phyloP scores from a whole-genome alignment of 345 rosid genomes.

The Hevea brasiliensis region DNA sequence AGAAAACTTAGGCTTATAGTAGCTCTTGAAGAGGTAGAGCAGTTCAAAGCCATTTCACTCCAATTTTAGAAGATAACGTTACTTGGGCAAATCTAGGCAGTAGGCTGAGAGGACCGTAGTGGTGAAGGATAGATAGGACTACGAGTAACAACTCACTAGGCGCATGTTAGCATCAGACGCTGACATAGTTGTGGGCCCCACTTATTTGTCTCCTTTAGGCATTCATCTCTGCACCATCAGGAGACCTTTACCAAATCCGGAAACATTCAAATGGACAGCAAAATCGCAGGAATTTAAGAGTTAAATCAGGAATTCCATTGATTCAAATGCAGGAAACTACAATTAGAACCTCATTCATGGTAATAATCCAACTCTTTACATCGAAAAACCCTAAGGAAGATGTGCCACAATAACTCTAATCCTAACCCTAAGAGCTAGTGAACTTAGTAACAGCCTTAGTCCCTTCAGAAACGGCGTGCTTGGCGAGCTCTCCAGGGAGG shows the following conservation, averaged over 20 bases:
- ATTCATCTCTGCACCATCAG: background rate
- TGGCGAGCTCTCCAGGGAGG: conserved; percentile 30
- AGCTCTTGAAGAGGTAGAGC: conserved; percentile 16
- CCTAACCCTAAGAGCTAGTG: conserved; percentile 26
- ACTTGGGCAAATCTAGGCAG: too few species aligned
- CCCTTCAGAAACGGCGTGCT: conserved; percentile 34
- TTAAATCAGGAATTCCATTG: background rate
- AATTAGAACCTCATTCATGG: background rate
- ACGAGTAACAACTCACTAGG: background rate
- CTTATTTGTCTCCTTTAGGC: background rate
- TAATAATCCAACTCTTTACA: background rate
- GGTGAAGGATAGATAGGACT: conserved; percentile 12
- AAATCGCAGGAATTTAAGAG: background rate
- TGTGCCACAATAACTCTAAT: background rate
- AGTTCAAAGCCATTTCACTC: conserved; percentile 30
- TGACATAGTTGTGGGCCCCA: background rate
- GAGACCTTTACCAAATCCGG: background rate
- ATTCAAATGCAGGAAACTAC: background rate
- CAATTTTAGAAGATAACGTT: too few species aligned
- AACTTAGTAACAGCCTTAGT: conserved; percentile 36
- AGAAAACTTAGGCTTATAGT: conserved; percentile 27
- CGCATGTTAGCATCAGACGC: background rate
- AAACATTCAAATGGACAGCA: background rate
- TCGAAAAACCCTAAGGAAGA: background rate
- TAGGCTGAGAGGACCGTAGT: too few species aligned